Evolutionary conservation across 2,329 filamentous ascomycete genomes (phyloP).

Genomic region (Claviceps spartinae): DNA sequence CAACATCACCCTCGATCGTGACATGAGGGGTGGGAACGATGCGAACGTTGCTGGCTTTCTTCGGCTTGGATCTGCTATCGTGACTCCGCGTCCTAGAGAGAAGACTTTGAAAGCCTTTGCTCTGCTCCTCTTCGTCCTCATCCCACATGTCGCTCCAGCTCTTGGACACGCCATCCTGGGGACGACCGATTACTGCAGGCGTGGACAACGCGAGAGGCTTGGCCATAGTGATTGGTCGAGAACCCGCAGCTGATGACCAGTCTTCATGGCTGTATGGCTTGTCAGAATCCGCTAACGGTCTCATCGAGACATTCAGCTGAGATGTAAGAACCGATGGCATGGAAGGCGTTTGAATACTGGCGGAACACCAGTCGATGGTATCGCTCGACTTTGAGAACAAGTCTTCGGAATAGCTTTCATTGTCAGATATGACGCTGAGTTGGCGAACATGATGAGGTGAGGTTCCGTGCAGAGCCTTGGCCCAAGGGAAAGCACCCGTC

Average conservation of each 20-base stretch:
- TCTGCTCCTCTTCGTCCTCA: constrained; percentile 64
- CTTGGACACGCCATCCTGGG: constrained; percentile 75
- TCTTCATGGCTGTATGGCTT: constrained; percentile 28
- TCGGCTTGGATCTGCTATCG: constrained; percentile 40
- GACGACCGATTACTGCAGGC: constrained; percentile 66
- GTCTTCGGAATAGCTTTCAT: constrained; percentile 70
- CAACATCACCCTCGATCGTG: constrained; percentile 36
- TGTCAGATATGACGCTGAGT: constrained; percentile 74
- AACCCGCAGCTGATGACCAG: constrained; percentile 45
- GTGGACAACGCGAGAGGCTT: constrained; percentile 60
- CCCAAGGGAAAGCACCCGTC: constrained; percentile 78
- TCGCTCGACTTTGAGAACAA: constrained; percentile 69
- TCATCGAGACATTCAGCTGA: constrained; percentile 66
- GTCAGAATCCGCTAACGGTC: constrained; percentile 48
- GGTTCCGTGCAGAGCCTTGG: constrained; percentile 71
- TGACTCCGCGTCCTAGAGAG: constrained; percentile 71
- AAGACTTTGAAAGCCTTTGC: constrained; percentile 45
- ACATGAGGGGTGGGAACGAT: constrained; percentile 12
- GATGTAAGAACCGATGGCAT: constrained; percentile 77
- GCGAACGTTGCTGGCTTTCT: constrained; percentile 11
- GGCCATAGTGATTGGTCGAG: constrained; percentile 67
- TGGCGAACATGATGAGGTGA: constrained; percentile 59
- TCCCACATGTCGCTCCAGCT: constrained; percentile 99
- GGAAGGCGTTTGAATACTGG: constrained; percentile 63
- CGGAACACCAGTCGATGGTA: constrained; percentile 65